phyloP scores from a whole-genome alignment of 208 protist genomes.

The Acanthamoeba healyi region DNA sequence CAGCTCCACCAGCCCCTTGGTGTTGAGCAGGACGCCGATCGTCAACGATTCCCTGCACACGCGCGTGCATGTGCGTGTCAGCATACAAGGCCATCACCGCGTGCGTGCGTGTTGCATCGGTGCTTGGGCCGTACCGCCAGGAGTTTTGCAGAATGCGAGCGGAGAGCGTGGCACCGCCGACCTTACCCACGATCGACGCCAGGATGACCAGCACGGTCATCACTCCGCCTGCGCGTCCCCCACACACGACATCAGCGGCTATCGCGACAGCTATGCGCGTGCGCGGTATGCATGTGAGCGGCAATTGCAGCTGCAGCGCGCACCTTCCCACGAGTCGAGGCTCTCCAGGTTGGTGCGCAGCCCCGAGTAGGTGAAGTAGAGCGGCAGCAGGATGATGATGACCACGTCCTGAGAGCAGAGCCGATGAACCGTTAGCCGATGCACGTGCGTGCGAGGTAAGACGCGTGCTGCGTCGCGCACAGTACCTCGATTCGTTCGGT shows the following conservation, averaged over 20 bases:
- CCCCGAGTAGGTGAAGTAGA: conserved; percentile 87
- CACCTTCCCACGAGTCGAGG: conserved; percentile 4
- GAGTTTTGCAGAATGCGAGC: conserved; percentile 12
- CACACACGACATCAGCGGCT: no score
- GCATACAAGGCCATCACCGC: not conserved
- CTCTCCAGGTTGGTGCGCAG: conserved; percentile 74
- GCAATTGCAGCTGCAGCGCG: not conserved
- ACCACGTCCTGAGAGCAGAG: conserved; percentile 72
- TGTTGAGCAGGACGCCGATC: conserved; percentile 86
- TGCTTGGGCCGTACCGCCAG: not conserved
- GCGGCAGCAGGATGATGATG: conserved; percentile 82
- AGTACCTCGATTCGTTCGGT: conserved; percentile 83
- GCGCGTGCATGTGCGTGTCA: not conserved
- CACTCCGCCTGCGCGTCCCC: not conserved
- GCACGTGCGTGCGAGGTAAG: no score
- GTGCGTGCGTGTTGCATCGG: not conserved
- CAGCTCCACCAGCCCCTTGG: conserved; percentile 83
- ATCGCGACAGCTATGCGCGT: no score
- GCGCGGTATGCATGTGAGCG: conserved; percentile 63
- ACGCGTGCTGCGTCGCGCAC: not conserved
- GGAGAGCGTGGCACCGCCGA: conserved; percentile 77
- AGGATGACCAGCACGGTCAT: conserved; percentile 82
- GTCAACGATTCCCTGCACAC: conserved; percentile 81
- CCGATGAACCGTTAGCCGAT: no score
- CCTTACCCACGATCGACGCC: conserved; percentile 80